Base-by-base conservation (phyloP, 2,329 filamentous ascomycete genomes). In the Thielaviopsis musarum region DNA sequence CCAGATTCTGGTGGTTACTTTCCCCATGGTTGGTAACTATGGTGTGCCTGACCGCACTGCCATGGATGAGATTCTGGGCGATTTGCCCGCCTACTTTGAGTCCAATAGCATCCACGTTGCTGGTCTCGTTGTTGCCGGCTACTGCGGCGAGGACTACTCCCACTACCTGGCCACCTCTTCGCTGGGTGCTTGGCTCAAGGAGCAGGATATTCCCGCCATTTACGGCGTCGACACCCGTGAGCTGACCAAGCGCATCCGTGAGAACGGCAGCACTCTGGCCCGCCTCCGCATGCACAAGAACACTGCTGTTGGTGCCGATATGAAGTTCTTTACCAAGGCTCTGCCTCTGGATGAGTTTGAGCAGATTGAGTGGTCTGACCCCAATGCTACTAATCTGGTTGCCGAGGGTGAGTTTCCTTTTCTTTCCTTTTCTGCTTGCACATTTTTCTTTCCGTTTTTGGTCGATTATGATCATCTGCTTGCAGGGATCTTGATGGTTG, bases 1-100 rank as follows among this genome's bases (percentile, higher is more conserved):
- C 63, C 91, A 98, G 75, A 95, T 98, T 66, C 80, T 98, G 66
- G 91, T 97, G 72, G 84, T 97, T 68, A 98, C 91, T 58, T 96
- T 95, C 72, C 93, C 91, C 61, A 78, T 97, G 48, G 87, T 95
- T 62, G 91, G 91, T 71, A 98, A 97, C 78, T 98, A 98, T 75
- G 91, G 91, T 71, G 93, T 97, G 28, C 93, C 93, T 58, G 88
- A 88, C 55, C 81, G 91, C 65, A 87, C 95, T 64, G 81, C 84
- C 58, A 79, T 88, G 74, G 91, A 97, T 71, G 82, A 88, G 69
- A 78, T 97, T 59, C 81, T 96, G 56, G 81, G 84, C 68, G 87
- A 91, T 67, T 79, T 97, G 60, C 91, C 91, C 34, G 90, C 89
- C 64, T 81, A 97, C 74, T 97, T 98, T 70, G 93, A 98, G 74